Base-by-base conservation (phyloP, 805 yeast genomes). In the Yarrowia osloensis region DNA sequence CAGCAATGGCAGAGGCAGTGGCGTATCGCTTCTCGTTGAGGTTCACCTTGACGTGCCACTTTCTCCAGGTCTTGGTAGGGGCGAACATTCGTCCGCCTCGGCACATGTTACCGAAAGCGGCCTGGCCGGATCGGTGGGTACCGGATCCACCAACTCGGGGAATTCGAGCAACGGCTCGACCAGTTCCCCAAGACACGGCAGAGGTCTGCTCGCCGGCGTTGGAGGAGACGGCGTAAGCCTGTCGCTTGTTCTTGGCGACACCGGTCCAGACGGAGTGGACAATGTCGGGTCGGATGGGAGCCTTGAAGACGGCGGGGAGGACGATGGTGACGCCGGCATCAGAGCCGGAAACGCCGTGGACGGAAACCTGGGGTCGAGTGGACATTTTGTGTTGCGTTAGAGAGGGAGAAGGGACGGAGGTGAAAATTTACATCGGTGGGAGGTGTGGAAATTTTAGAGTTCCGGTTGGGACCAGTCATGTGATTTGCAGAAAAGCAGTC, bases 81-180 rank as follows among this genome's bases (percentile, higher is more conserved):
- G 99, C 98, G 81, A 95, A 95, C 98, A 95, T 95, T 86, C 99
- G 97, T 87, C 99, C 99, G 84, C 98, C 98, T 85, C 99, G 94
- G 88, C 99, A 95, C 99, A 95, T 95, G 95, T 95, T 95, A 89
- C 99, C 99, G 88, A 95, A 95, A 82, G 99, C 99, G 84, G 92
- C 99, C 86, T 95, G 99, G 84, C 99, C 99, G 74, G 98, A 86
- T 86, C 99, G 93, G 96, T 92, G 97, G 82, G 99, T 95, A 90
- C 99, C 99, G 82, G 97, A 93, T 87, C 99, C 99, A 85, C 97
- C 97, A 81, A 95, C 98, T 89, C 99, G 93, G 87, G 99, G 99
- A 83, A 95, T 94, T 88, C 99, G 94, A 86, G 99, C 98, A 81
- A 95, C 97, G 85, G 99, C 99, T 88, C 99, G 93, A 88, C 99